Base-by-base conservation (phyloP, 2,329 filamentous ascomycete genomes). In the Thelonectria olida region DNA sequence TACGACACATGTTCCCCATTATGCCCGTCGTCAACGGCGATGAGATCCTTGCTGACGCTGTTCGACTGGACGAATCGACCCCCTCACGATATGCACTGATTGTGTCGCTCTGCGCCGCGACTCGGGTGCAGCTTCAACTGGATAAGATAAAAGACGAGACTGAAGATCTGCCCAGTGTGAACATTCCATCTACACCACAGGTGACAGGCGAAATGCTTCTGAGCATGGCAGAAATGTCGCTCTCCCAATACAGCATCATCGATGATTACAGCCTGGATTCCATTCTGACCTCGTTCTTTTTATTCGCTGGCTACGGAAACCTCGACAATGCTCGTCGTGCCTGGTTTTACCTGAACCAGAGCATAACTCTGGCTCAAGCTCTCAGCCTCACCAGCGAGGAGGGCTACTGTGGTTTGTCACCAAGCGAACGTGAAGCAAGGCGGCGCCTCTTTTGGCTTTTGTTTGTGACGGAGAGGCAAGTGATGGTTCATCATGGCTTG, bases 291-390 rank as follows among this genome's bases (percentile, higher is more conserved):
- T 74, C 72, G 0, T 76, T 74, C 27, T 76, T 76, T 17, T 54
- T 75, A 0, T 75, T 75, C 38, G 70, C 72, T 0, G 69, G 70
- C 15, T 74, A 76, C 22, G 73, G 72, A 1, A 75, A 76, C 20
- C 63, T 72, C 6, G 61, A 75, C 17, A 72, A 74, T 15, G 49
- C 64, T 0, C 61, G 67, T 0, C 72, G 72, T 27, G 73, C 74
- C 0, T 74, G 70, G 68, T 76, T 75, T 23, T 75, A 74, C 45
- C 65, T 76, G 2, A 75, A 73, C n/a, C 73, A 76, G 38, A 72
- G 70, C 15, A 74, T 75, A 4, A 70, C 68, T 0, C 66, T 76
- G 8, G 71, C 72, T 0, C 69, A 73, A 9, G 63, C 71, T 0
- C 68, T 76, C 6, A 66, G 71, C 3, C 44, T 75, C 0, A 72